Evolutionary conservation across 345 rosid genomes (phyloP).

Genomic region (Ceriops decandra): DNA sequence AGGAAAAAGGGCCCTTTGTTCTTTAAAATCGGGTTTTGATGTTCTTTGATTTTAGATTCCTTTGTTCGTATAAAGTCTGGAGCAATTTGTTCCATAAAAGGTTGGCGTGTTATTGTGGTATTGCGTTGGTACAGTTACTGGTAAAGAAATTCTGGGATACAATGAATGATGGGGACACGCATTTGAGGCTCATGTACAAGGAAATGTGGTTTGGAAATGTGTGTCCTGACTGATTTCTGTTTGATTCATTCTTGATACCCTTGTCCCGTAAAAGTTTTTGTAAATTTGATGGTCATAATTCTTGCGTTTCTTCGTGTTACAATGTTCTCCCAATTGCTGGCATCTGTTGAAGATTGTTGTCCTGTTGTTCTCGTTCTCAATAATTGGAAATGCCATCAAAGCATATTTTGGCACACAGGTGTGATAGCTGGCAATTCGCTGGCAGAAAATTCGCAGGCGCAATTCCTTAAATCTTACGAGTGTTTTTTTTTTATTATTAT

Average conservation of each 20-base stretch:
- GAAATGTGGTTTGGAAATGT: slow-evolving; percentile 6
- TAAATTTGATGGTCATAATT: slow-evolving; percentile 16
- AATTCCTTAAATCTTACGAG: too few species aligned
- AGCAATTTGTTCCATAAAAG: slow-evolving; percentile 11
- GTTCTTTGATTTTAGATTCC: background rate
- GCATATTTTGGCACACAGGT: too few species aligned
- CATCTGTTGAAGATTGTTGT: background rate
- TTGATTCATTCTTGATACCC: slow-evolving; percentile 4
- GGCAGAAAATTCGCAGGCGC: too few species aligned
- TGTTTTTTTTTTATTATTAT: too few species aligned
- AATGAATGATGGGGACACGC: background rate
- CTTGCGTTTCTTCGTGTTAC: background rate
- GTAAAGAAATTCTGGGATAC: slow-evolving; percentile 3
- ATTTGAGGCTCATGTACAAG: slow-evolving; percentile 7
- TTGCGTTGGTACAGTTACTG: background rate
- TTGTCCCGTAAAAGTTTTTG: slow-evolving; percentile 21
- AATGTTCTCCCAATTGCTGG: background rate
- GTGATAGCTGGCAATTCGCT: too few species aligned
- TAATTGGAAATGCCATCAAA: too few species aligned
- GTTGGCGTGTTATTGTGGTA: slow-evolving; percentile 3
- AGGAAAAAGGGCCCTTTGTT: background rate
- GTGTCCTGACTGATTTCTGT: slow-evolving; percentile 5
- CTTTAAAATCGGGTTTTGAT: background rate
- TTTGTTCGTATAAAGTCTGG: background rate
- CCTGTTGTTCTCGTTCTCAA: background rate